These are phyloP conservation scores for Claviceps pusilla DNA, from an alignment of 2,329 filamentous ascomycete genomes.

Conservation along the genomic window DNA sequence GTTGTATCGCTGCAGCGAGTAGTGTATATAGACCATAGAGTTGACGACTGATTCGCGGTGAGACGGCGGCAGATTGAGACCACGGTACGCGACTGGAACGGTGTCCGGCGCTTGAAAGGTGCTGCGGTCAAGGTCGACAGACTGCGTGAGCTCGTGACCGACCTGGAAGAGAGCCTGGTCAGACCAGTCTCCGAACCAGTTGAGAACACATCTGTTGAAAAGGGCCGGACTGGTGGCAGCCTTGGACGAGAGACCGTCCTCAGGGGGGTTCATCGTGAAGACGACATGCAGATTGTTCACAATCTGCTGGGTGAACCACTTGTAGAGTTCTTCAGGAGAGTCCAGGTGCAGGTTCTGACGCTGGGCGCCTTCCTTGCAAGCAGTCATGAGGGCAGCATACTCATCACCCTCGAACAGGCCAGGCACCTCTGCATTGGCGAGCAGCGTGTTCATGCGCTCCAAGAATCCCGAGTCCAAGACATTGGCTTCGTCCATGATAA, in stretches of 20 bases:
- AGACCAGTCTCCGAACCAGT: constrained; percentile 99
- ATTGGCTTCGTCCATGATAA: constrained; percentile 99
- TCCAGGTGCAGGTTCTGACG: constrained; percentile 88
- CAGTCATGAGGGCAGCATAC: constrained; percentile 95
- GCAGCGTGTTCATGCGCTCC: constrained; percentile 95
- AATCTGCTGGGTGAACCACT: constrained; percentile 99
- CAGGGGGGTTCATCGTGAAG: constrained; percentile 98
- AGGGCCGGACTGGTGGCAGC: constrained; percentile 92
- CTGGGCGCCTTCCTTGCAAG: constrained; percentile 95
- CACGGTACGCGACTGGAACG: constrained; percentile 83
- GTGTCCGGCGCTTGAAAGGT: constrained; percentile 79
- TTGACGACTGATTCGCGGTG: constrained; percentile 91
- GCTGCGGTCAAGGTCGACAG: constrained; percentile 82
- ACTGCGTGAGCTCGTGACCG: constrained; percentile 84
- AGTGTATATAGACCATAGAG: constrained; percentile 97
- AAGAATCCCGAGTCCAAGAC: constrained; percentile 97
- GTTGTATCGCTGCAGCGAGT: constrained; percentile 86
- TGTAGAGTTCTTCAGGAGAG: constrained; percentile 98
- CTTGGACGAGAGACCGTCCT: constrained; percentile 87
- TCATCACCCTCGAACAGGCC: constrained; percentile 99
- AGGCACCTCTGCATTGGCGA: constrained; percentile 98
- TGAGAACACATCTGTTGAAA: constrained; percentile 98
- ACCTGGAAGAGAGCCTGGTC: constrained; percentile 98
- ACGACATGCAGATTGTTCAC: constrained; percentile 98
- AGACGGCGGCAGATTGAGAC: constrained; percentile 67